Conservation (phyloP, 306 rosid genomes). For the Datisca glomerata region DNA sequence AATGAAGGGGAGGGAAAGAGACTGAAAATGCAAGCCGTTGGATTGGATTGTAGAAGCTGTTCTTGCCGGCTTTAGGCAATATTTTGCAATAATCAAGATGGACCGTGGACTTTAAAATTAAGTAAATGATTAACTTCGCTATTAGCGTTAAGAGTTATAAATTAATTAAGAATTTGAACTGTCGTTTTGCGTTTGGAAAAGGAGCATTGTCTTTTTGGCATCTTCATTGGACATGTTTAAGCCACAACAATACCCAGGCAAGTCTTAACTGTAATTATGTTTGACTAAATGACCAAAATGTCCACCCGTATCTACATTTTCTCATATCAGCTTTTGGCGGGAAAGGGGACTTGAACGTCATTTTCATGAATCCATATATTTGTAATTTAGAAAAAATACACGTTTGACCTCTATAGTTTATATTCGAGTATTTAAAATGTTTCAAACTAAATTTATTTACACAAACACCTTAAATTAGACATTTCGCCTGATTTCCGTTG, state of each 20-base stretch:
- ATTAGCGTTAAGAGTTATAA: neutral
- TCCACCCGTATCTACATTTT: neutral
- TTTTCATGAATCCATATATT: too few relatives aligned
- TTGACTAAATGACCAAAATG: neutral
- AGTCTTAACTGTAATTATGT: too few relatives aligned
- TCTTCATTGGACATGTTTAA: neutral
- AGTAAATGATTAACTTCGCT: neutral
- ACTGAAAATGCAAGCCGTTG: neutral
- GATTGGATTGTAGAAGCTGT: too few relatives aligned
- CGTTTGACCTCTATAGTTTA: too few relatives aligned
- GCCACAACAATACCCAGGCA: too few relatives aligned
- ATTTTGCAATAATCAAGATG: neutral
- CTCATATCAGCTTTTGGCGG: neutral
- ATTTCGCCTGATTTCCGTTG: too few relatives aligned
- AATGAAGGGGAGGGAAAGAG: neutral
- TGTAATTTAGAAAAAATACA: too few relatives aligned
- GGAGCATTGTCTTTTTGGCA: neutral
- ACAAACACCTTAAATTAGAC: too few relatives aligned
- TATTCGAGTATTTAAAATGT: too few relatives aligned
- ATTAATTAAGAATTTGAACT: neutral
- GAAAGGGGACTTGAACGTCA: neutral
- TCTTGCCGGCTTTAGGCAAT: neutral
- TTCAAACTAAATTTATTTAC: too few relatives aligned
- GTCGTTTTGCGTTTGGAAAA: constrained; percentile 3
- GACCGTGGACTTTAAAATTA: neutral